These are phyloP conservation scores for Backusella morwellensis DNA, from an alignment of 192 early-diverging fungal genomes.

Conservation along the genomic window DNA sequence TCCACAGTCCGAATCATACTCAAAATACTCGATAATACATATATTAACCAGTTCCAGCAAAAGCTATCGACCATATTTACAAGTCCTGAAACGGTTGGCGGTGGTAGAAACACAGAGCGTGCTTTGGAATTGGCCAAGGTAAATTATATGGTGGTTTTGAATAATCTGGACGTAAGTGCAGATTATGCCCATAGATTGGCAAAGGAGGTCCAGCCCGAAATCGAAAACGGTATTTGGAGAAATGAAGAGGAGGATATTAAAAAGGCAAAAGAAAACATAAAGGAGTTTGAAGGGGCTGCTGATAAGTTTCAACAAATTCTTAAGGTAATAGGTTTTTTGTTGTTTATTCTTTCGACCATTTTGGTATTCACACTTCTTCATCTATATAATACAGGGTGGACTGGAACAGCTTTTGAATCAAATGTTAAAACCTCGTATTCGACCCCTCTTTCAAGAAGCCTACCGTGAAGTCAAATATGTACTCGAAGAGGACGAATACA, in stretches of 20 bases:
- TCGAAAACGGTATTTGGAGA: slow-evolving; percentile 35
- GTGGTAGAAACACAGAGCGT: slow-evolving; percentile 16
- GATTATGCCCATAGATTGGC: slow-evolving; percentile 77
- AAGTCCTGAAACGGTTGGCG: not conserved
- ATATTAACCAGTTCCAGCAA: slow-evolving; percentile 61
- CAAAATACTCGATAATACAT: slow-evolving; percentile 67
- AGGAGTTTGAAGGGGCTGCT: slow-evolving; percentile 54
- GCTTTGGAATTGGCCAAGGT: slow-evolving; percentile 57
- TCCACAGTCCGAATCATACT: slow-evolving; percentile 69
- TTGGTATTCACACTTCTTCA: slow-evolving; percentile 15
- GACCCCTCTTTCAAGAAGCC: slow-evolving; percentile 75
- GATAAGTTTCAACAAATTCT: slow-evolving; percentile 65
- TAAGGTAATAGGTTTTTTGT: slow-evolving; percentile 40
- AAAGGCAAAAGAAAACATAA: slow-evolving; percentile 58
- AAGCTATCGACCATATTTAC: slow-evolving; percentile 53
- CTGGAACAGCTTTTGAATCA: slow-evolving; percentile 83
- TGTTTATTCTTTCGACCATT: not conserved
- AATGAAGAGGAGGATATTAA: slow-evolving; percentile 54
- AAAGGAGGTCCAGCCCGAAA: slow-evolving; percentile 59
- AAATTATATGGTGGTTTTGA: slow-evolving; percentile 74
- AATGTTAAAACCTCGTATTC: slow-evolving; percentile 75
- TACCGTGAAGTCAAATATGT: slow-evolving; percentile 89
- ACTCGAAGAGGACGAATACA: slow-evolving; percentile 90
- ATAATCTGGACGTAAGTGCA: slow-evolving; percentile 85
- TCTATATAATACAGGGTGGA: slow-evolving; percentile 23